phyloP scores from a whole-genome alignment of 768 basidiomycete genomes.

The Phanerochaete sordida region DNA sequence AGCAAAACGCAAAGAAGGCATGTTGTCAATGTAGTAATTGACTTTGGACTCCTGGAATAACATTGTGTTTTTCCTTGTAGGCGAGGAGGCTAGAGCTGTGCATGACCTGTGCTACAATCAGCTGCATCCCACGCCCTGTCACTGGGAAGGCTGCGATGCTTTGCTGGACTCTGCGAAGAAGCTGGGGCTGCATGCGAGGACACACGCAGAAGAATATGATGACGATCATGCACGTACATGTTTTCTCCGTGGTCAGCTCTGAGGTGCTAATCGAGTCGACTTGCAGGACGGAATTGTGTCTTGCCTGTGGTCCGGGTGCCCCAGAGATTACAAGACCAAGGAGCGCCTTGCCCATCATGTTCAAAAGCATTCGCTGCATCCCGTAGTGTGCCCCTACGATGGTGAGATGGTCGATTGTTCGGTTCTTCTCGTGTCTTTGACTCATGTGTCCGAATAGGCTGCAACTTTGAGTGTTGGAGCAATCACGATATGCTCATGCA shows the following conservation, averaged over 20 bases:
- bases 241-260: conserved; percentile 6
- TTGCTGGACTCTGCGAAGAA: conserved; percentile 50
- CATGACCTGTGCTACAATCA: conserved; percentile 46
- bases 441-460: conserved; percentile 37
- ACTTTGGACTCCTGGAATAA: neutral
- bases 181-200: conserved; percentile 47
- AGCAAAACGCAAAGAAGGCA: conserved; percentile 1
- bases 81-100: conserved; percentile 40
- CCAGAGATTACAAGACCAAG: conserved; percentile 34
- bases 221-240: conserved; percentile 25
- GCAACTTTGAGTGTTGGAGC: conserved; percentile 44
- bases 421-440: neutral
- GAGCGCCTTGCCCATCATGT: conserved; percentile 45
- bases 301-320: conserved; percentile 59
- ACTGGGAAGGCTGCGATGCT: conserved; percentile 56
- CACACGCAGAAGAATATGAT: conserved; percentile 29
- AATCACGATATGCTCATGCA: conserved; percentile 49
- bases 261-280: neutral
- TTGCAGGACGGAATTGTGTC: neutral
- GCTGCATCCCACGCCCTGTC: conserved; percentile 46
- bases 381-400: conserved; percentile 45
- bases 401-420: conserved; percentile 33
- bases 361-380: conserved; percentile 43
- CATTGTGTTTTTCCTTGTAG: conserved; percentile 18
- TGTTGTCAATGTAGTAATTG: neutral